These are phyloP conservation scores for Mytilinidion resinicola DNA, from an alignment of 495 filamentous ascomycete species.

Conservation along the genomic window DNA sequence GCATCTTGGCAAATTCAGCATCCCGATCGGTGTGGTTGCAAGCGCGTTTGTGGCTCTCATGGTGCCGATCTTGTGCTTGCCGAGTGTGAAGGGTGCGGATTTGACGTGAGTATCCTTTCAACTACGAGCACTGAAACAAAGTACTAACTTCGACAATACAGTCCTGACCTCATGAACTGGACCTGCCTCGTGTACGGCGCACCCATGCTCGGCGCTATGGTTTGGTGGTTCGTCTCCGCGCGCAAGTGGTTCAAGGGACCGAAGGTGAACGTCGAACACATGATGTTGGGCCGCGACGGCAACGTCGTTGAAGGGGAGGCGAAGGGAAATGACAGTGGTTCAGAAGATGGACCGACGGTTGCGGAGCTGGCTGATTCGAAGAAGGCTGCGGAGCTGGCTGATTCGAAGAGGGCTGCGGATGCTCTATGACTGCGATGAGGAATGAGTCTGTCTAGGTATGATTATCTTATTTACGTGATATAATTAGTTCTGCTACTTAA, in stretches of 20 bases:
- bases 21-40: constrained; percentile 55
- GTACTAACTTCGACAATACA: constrained; percentile 2
- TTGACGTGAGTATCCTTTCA: constrained; percentile 41
- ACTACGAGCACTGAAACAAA: too few species aligned
- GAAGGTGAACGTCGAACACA: constrained; percentile 56
- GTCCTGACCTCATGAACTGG: constrained; percentile 58
- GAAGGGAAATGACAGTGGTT: constrained; percentile 14
- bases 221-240: constrained; percentile 68
- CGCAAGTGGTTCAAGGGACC: constrained; percentile 70
- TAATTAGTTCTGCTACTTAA: not conserved
- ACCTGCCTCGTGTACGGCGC: constrained; percentile 69
- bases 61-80: constrained; percentile 70
- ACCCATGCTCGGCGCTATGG: constrained; percentile 45
- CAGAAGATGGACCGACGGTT: not conserved
- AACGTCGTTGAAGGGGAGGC: constrained; percentile 28
- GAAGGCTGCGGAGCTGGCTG: not conserved
- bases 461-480: not conserved
- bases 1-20: constrained; percentile 60
- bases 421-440: not conserved
- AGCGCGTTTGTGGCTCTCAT: constrained; percentile 62
- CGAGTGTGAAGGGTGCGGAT: constrained; percentile 51
- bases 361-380: not conserved
- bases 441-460: not conserved
- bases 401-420: constrained; percentile 1
- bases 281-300: constrained; percentile 33